Evolutionary conservation across 176 grass and related monocot genomes (phyloP).

Genomic region (Bromus sterilis): DNA sequence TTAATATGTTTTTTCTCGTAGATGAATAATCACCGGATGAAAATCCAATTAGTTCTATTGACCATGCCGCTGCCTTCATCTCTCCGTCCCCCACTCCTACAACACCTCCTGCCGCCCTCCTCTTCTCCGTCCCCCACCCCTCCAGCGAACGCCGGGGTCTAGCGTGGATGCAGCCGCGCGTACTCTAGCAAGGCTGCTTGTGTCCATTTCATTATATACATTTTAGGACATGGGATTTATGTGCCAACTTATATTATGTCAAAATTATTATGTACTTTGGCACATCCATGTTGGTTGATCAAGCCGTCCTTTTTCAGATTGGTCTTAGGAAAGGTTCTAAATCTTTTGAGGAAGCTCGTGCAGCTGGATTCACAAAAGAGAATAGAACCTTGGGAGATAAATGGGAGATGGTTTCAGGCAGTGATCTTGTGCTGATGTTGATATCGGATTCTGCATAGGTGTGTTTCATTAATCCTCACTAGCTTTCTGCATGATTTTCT

Average conservation of each 20-base stretch:
- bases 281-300: not conserved
- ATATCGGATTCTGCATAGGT: constrained; percentile 94
- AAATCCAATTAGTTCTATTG: too few relatives aligned
- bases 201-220: too few relatives aligned
- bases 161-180: too few relatives aligned
- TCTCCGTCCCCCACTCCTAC: too few relatives aligned
- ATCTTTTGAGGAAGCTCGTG: constrained; percentile 75
- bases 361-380: constrained; percentile 81
- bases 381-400: constrained; percentile 75
- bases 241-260: not conserved
- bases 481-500: constrained; percentile 2
- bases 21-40: too few relatives aligned
- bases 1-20: too few relatives aligned
- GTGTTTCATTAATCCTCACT: not conserved
- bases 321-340: constrained; percentile 78
- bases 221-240: not conserved
- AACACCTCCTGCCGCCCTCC: too few relatives aligned
- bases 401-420: constrained; percentile 75
- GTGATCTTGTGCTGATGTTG: constrained; percentile 81
- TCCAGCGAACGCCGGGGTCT: too few relatives aligned
- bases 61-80: too few relatives aligned
- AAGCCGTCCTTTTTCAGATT: constrained; percentile 46
- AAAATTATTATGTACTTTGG: not conserved
- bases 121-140: too few relatives aligned
- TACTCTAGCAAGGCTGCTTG: too few relatives aligned